Base-by-base conservation (phyloP, 2,329 filamentous ascomycete species). In the Aureobasidium sp. region DNA sequence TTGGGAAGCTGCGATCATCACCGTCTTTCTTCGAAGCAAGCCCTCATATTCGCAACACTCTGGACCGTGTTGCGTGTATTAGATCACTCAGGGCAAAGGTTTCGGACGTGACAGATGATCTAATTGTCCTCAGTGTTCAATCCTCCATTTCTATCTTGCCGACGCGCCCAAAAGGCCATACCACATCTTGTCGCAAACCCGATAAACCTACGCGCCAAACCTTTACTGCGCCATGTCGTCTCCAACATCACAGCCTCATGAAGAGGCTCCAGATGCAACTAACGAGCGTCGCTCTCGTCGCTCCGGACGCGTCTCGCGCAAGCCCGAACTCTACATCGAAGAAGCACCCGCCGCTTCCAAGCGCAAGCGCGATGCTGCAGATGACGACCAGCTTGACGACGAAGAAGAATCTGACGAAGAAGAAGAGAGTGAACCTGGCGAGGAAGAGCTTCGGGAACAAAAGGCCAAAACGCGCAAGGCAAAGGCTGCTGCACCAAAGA, bases 391-490 rank as follows among this genome's bases (percentile, higher is more conserved):
- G 14, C 71, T 66, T 41, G 66, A 72, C 8, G 68, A 67, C 3
- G 67, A 67, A n/a, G 68, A 71, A 34, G 72, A 71, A 27, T 72
- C 75, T 5, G 72, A 76, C 11, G 70, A 73, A 37, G 70, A 68
- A 11, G 75, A 72, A 45, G 62, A 68, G 29, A 65, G 62, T 27
- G 73, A 73, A 61, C 73, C 79, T 16, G 77, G 78, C 49, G 79
- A 81, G 67, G 80, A 82, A 66, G 79, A 81, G 69, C 55, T 79
- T 25, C 74, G 75, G 63, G 78, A 78, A 63, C 72, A 65, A 58
- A 64, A 65, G 30, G 68, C 68, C 60, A 69, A 64, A 61, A 61
- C 67, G 47, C 68, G 67, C 30, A 70, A 70, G 62, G 39, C 68
- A 13, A 70, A 70, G 62, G 67, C 67, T 48, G 61, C 72, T 2